Percentiles rank a stretch among this genome's conserved stretches.
Evolutionary conservation across 306 rosid genomes (phyloP).

Genomic region (Corylus heterophylla): DNA sequence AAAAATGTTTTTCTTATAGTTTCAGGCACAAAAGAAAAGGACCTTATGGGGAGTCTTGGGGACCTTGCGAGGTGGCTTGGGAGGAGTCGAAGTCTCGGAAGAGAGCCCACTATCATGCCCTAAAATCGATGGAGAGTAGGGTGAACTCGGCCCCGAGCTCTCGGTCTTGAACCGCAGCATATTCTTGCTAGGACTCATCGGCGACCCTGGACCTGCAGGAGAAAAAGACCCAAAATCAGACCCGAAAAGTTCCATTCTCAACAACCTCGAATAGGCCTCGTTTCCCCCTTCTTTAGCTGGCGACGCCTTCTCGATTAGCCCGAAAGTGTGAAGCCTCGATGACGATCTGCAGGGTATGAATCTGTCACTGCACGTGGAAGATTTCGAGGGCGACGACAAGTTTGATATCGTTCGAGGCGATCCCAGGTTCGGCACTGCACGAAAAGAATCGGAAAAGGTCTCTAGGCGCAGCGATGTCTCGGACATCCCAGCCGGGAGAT

Average conservation of each 20-base stretch:
- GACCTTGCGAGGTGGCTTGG: conserved; percentile 92
- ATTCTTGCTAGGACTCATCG: conserved; percentile 87
- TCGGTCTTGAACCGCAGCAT: conserved; percentile 91
- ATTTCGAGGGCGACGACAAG: conserved; percentile 49
- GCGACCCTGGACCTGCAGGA: conserved; percentile 64
- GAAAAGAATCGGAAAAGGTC: conserved; percentile 51
- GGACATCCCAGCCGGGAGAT: conserved; percentile 94
- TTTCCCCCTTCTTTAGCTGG: conserved; percentile 88
- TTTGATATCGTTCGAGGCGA: conserved; percentile 42
- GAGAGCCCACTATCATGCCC: conserved; percentile 50
- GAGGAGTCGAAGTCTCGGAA: conserved; percentile 72
- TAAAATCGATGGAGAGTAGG: conserved; percentile 74
- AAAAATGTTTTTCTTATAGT: not conserved
- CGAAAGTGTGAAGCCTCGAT: conserved; percentile 89
- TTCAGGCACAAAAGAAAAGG: not conserved
- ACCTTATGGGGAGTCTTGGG: conserved; percentile 98
- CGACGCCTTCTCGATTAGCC: conserved; percentile 70
- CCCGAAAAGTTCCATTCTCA: conserved; percentile 87
- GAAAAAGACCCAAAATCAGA: conserved; percentile 85
- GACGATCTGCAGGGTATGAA: conserved; percentile 97
- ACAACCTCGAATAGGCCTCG: conserved; percentile 71
- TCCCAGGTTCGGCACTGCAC: conserved; percentile 40
- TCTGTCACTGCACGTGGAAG: conserved; percentile 79
- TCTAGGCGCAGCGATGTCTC: conserved; percentile 67
- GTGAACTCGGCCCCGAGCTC: conserved; percentile 67